Base-by-base conservation (phyloP, 2,329 filamentous ascomycete species). In the Periconia digitata region DNA sequence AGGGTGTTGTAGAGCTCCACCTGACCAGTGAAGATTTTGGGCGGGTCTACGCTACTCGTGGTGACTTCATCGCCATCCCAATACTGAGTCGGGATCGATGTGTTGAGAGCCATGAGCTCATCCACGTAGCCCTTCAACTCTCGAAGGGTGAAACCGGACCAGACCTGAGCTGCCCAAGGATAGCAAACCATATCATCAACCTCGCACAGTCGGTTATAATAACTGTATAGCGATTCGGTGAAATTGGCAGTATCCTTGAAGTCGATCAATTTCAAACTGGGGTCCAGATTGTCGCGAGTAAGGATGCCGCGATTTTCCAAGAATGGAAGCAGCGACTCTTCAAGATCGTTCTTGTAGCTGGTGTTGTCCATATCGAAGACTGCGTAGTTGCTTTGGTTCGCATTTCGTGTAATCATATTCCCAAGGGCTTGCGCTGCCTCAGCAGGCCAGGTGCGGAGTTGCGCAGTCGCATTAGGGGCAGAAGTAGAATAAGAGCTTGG, bases 331-430 rank as follows among this genome's bases (percentile, higher is more conserved):
- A 65, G 53, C 1, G 61, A 61, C 43, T 67, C 63, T 49, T 63
- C 61, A 12, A 67, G 53, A 42, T 67, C 63, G 35, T 64, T 61
- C 21, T 57, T 56, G 45, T 63, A 67, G 43, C 58, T 62, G 8
- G 63, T 67, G 42, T 67, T 64, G 53, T 67, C 63, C 60, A 64
- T 64, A 47, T 67, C 63, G 47, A 67, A 65, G 36, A 65, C 58
- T 6, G 63, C 63, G 36, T 62, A 65, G 51, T 62, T 62, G 55
- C 59, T 63, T 45, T 64, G 58, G 41, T 67, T 64, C 15, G 63
- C 63, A 27, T 65, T 67, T 18, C 53, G 54, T 18, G 45, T 18
- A 34, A 67, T 67, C 63, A 67, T 67, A 37, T 53, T 50, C 39
- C 56, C 55, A 18, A 67, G 57, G n/a, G 58, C 54, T 40, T 48